phyloP scores from a whole-genome alignment of 2,329 filamentous ascomycete genomes.

The Colletotrichum coccodes region DNA sequence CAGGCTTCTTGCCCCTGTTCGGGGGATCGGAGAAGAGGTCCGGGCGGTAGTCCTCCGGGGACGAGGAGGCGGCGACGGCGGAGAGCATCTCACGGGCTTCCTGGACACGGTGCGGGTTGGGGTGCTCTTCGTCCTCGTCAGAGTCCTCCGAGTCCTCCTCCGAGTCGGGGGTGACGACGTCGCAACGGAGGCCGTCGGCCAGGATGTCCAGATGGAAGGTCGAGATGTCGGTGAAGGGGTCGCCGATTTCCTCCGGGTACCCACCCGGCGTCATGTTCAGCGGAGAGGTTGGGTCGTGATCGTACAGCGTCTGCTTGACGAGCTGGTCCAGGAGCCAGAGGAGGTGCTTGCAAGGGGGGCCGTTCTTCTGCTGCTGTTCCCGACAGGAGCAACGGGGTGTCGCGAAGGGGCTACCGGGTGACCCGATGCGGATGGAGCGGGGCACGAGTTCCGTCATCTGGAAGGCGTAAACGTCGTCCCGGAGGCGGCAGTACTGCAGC shows the following conservation, averaged over 20 bases:
- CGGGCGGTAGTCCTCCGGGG: slow-evolving; percentile 55
- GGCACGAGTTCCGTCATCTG: slow-evolving; percentile 65
- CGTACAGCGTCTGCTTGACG: slow-evolving; percentile 56
- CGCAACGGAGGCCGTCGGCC: slow-evolving; percentile 62
- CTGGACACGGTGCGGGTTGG: slow-evolving; percentile 51
- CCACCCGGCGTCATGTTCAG: slow-evolving; percentile 55
- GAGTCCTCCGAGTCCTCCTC: slow-evolving; percentile 17
- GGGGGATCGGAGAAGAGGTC: slow-evolving; percentile 53
- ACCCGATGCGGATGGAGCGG: slow-evolving; percentile 60
- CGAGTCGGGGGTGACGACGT: slow-evolving; percentile 43
- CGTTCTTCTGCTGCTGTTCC: slow-evolving; percentile 33
- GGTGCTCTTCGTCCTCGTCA: slow-evolving; percentile 29
- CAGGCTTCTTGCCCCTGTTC: slow-evolving; percentile 41
- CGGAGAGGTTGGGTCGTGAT: slow-evolving; percentile 46
- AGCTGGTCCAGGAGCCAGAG: slow-evolving; percentile 66
- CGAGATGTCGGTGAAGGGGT: slow-evolving; percentile 60
- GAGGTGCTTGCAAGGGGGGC: slow-evolving; percentile 59
- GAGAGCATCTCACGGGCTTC: slow-evolving; percentile 64
- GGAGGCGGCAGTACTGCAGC: slow-evolving; percentile 59
- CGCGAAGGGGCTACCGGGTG: slow-evolving; percentile 49
- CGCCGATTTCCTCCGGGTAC: slow-evolving; percentile 56
- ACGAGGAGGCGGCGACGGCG: slow-evolving; percentile 46
- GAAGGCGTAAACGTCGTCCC: slow-evolving; percentile 62
- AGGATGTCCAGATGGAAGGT: slow-evolving; percentile 62
- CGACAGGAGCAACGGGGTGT: slow-evolving; percentile 59